Conservation (phyloP, 805 yeast species). For the Yarrowia yakushimensis region DNA sequence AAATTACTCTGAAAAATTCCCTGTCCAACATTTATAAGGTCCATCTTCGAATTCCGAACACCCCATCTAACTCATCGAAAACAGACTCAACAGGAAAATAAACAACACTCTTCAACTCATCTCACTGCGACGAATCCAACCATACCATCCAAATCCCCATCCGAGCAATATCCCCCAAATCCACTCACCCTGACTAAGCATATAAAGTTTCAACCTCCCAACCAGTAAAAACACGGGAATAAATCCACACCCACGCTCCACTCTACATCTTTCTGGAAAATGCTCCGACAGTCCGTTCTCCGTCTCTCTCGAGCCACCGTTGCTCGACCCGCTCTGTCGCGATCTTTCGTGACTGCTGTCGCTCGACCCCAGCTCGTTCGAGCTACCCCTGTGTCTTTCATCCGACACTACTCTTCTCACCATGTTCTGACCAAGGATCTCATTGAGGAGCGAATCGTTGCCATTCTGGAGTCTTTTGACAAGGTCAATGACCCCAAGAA, state of each 20-base stretch:
- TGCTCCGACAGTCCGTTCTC: constrained; percentile 24
- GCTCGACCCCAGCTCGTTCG: constrained; percentile 12
- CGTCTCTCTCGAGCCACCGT: constrained; percentile 22
- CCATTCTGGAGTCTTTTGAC: constrained; percentile 64
- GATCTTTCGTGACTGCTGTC: constrained; percentile 2
- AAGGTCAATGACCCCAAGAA: constrained; percentile 49
- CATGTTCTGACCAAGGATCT: constrained; percentile 59
- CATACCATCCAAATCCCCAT: not conserved
- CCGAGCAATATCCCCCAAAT: not conserved
- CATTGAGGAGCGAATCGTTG: constrained; percentile 74
- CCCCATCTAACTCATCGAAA: too few species aligned
- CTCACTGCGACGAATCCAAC: not conserved
- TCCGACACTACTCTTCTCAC: constrained; percentile 16
- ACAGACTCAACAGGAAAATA: too few species aligned
- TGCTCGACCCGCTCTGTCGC: constrained; percentile 19
- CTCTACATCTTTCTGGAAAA: not conserved
- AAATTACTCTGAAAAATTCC: too few species aligned
- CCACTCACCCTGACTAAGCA: not conserved
- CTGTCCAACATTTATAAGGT: too few species aligned
- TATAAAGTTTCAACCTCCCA: constrained; percentile 9
- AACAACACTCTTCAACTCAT: too few species aligned
- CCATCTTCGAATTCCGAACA: too few species aligned
- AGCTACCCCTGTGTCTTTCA: constrained; percentile 17
- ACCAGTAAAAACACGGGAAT: constrained; percentile 9
- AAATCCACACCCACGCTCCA: not conserved